Conservation (phyloP, 2,329 filamentous ascomycete species). For the Calonectria ilicicola region DNA sequence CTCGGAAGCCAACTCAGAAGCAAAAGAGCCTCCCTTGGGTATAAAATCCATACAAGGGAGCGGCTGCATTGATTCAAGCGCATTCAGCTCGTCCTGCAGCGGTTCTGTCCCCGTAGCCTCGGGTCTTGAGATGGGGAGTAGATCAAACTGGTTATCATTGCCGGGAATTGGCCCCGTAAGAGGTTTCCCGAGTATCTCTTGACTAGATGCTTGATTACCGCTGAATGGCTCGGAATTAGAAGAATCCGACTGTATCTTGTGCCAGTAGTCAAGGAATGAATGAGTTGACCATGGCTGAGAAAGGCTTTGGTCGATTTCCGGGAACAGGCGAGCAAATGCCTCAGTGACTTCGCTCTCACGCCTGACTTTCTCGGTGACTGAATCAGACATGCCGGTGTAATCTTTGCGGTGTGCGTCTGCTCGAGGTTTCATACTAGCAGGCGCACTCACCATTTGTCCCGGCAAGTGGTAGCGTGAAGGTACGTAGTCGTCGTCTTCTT, state of each 20-base stretch:
- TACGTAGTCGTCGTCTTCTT: constrained; percentile 86
- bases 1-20: neutral
- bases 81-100: neutral
- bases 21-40: neutral
- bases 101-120: neutral
- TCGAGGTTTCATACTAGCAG: constrained; percentile 70
- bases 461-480: constrained; percentile 74
- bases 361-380: constrained; percentile 51
- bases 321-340: constrained; percentile 60
- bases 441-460: constrained; percentile 71
- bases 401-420: constrained; percentile 62
- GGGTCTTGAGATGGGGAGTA: neutral
- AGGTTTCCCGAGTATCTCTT: neutral
- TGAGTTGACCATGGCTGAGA: constrained; percentile 35
- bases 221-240: no score
- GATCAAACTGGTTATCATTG: neutral
- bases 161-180: neutral
- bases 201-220: neutral
- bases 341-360: constrained; percentile 60
- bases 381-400: constrained; percentile 55
- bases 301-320: constrained; percentile 47
- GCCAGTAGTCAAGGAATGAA: neutral
- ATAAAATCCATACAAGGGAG: no score
- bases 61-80: neutral
- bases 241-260: neutral